These are phyloP conservation scores for Fomitiporia mediterranea DNA, from an alignment of 1,284 basidiomycete species.

Conservation along the genomic window DNA sequence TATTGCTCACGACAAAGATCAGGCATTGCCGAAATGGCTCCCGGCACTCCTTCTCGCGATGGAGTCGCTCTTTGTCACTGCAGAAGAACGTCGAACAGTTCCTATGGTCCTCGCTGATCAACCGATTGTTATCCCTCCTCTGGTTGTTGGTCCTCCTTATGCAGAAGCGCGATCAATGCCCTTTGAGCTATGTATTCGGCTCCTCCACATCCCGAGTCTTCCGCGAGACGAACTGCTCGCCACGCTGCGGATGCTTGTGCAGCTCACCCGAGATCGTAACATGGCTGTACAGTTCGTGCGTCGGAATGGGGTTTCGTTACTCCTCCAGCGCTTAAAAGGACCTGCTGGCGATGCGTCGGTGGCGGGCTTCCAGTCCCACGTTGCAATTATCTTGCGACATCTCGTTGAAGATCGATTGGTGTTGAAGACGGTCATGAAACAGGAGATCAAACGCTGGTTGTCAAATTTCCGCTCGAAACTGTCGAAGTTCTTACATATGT, in stretches of 20 bases:
- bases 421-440: conserved; percentile 72
- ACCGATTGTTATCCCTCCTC: conserved; percentile 43
- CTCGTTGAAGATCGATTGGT: conserved; percentile 74
- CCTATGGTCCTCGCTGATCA: conserved; percentile 66
- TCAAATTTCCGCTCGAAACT: conserved; percentile 62
- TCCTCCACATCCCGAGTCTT: conserved; percentile 58
- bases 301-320: conserved; percentile 54
- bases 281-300: conserved; percentile 60
- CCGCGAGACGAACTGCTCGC: conserved; percentile 79
- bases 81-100: conserved; percentile 65
- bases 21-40: conserved; percentile 76
- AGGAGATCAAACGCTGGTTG: conserved; percentile 78
- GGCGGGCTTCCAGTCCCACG: conserved; percentile 74
- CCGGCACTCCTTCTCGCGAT: conserved; percentile 76
- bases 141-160: conserved; percentile 57
- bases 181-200: conserved; percentile 69
- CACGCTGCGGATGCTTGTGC: conserved; percentile 71
- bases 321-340: conserved; percentile 65
- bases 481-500: conserved; percentile 74
- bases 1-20: conserved; percentile 44
- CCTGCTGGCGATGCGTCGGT: conserved; percentile 45
- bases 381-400: conserved; percentile 87
- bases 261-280: conserved; percentile 70
- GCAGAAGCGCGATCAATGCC: conserved; percentile 58
- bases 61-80: conserved; percentile 74